phyloP scores from a whole-genome alignment of 2,329 filamentous ascomycete genomes.

The Monascus ruber region DNA sequence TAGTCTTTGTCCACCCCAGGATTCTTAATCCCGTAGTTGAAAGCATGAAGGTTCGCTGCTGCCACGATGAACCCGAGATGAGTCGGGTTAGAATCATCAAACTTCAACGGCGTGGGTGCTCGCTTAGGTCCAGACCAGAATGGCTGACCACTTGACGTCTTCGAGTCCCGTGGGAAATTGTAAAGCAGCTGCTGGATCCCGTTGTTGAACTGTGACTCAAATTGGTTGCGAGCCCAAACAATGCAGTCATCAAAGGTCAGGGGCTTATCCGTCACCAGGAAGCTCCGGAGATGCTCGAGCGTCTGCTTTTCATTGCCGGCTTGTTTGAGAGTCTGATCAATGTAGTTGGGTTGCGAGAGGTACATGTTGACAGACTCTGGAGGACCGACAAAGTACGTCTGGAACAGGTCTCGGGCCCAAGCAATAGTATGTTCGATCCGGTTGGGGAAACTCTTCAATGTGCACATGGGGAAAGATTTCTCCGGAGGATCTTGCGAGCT shows the following conservation, averaged over 20 bases:
- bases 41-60: conserved; percentile 85
- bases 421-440: conserved; percentile 98
- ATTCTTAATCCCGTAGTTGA: conserved; percentile 95
- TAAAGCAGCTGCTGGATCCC: conserved; percentile 88
- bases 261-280: conserved; percentile 82
- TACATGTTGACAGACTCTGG: conserved; percentile 93
- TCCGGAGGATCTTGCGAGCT: conserved; percentile 94
- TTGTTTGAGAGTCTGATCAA: conserved; percentile 78
- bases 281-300: conserved; percentile 79
- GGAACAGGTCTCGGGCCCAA: conserved; percentile 93
- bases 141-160: conserved; percentile 72
- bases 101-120: conserved; percentile 81
- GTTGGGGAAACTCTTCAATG: conserved; percentile 92
- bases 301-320: conserved; percentile 92
- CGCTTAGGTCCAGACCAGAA: conserved; percentile 99
- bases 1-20: conserved; percentile 58
- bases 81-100: conserved; percentile 71
- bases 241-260: conserved; percentile 92
- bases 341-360: conserved; percentile 79
- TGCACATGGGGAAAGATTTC: conserved; percentile 99
- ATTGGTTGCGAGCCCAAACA: conserved; percentile 83
- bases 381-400: conserved; percentile 84
- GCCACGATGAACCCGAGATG: conserved; percentile 83
- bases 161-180: conserved; percentile 94
- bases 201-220: conserved; percentile 95